Evolutionary conservation across 306 rosid genomes (phyloP).

Genomic region (Mimosa bimucronata): DNA sequence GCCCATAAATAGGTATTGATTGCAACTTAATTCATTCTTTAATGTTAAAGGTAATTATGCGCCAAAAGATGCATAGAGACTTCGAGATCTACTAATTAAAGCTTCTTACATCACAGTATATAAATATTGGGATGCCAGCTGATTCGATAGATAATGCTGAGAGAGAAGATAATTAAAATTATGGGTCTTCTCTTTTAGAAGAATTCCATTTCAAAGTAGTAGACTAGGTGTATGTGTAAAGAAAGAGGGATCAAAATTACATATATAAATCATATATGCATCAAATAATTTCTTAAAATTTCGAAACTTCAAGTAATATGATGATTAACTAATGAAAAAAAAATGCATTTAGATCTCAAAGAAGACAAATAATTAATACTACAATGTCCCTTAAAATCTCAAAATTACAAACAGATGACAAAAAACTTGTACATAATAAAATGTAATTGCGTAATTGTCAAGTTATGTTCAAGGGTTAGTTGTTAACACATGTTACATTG

Average conservation of each 20-base stretch:
- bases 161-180: neutral
- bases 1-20: conserved; percentile 56
- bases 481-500: no score
- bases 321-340: neutral
- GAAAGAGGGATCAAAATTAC: conserved; percentile 20
- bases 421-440: no score
- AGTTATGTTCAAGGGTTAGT: no score
- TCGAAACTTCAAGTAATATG: neutral
- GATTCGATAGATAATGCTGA: conserved; percentile 43
- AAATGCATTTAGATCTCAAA: no score
- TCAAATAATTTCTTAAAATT: neutral
- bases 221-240: conserved; percentile 26
- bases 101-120: conserved; percentile 25
- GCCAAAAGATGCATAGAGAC: conserved; percentile 35
- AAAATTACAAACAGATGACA: no score
- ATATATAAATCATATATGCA: neutral
- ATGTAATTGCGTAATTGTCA: no score
- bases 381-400: no score
- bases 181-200: neutral
- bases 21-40: conserved; percentile 41
- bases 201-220: conserved; percentile 23
- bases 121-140: conserved; percentile 26
- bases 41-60: conserved; percentile 28
- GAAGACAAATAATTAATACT: no score
- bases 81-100: conserved; percentile 39